phyloP scores from a whole-genome alignment of 163 green algal species.

The Scenedesmus sp. region DNA sequence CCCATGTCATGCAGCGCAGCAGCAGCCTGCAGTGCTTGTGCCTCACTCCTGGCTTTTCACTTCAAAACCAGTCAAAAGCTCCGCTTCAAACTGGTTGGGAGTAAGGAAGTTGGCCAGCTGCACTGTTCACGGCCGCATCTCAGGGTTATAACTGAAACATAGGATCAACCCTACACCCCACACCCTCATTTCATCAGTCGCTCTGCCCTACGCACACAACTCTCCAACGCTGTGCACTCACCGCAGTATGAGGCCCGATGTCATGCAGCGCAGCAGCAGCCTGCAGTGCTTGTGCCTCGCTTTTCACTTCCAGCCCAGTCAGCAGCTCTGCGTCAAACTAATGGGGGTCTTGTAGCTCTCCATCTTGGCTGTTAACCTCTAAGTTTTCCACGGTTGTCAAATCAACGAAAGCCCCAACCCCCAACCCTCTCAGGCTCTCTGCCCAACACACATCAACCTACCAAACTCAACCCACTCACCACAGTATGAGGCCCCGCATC shows the following conservation, averaged over 20 bases:
- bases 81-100: conserved; percentile 85
- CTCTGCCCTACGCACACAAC: too few relatives aligned
- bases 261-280: conserved; percentile 76
- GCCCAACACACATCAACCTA: background rate
- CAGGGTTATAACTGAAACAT: too few relatives aligned
- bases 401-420: too few relatives aligned
- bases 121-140: too few relatives aligned
- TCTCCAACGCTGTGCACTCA: conserved; percentile 51
- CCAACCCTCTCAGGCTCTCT: background rate
- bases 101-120: too few relatives aligned
- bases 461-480: conserved; percentile 57
- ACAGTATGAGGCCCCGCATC: conserved; percentile 79
- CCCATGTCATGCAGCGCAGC: conserved; percentile 72
- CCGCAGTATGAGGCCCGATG: conserved; percentile 80
- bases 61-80: conserved; percentile 80
- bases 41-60: conserved; percentile 64
- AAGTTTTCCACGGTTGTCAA: too few relatives aligned
- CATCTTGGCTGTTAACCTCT: too few relatives aligned
- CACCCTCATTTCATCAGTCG: too few relatives aligned
- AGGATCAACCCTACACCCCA: too few relatives aligned
- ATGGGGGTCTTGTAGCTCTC: conserved; percentile 73
- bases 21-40: conserved; percentile 73
- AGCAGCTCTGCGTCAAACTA: conserved; percentile 94
- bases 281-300: conserved; percentile 64
- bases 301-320: conserved; percentile 72